These are phyloP conservation scores for Monosporascus cannonballus DNA, from an alignment of 2,329 filamentous ascomycete species.

Conservation along the genomic window DNA sequence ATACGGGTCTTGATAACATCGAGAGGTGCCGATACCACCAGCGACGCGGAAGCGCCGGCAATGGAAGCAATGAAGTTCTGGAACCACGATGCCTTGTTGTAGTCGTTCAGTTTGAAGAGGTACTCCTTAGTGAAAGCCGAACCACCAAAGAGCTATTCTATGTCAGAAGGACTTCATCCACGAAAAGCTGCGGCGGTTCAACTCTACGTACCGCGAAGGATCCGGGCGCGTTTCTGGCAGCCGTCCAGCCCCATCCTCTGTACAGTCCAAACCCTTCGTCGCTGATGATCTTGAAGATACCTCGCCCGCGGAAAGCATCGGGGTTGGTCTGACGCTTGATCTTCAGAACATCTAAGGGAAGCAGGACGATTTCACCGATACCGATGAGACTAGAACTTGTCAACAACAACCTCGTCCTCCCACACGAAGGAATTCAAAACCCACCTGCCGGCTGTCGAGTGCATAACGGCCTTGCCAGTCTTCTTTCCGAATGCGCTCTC, in stretches of 20 bases:
- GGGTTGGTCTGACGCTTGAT: slow-evolving; percentile 99
- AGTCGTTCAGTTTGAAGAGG: slow-evolving; percentile 81
- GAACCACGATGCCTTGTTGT: slow-evolving; percentile 89
- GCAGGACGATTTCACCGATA: slow-evolving; percentile 92
- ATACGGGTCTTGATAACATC: slow-evolving; percentile 98
- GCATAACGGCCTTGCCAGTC: slow-evolving; percentile 96
- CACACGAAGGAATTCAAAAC: slow-evolving; percentile 9
- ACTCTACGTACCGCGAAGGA: slow-evolving; percentile 76
- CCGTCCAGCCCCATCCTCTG: slow-evolving; percentile 95
- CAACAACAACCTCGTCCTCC: neutral
- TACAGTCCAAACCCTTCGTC: slow-evolving; percentile 96
- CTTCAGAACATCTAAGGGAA: slow-evolving; percentile 95
- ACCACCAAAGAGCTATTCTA: slow-evolving; percentile 80
- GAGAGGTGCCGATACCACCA: slow-evolving; percentile 90
- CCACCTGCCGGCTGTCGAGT: slow-evolving; percentile 88
- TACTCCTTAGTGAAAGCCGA: slow-evolving; percentile 98
- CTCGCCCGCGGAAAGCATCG: slow-evolving; percentile 91
- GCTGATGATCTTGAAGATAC: slow-evolving; percentile 78
- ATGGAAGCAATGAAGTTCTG: slow-evolving; percentile 98
- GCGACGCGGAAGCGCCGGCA: slow-evolving; percentile 87
- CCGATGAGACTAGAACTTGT: slow-evolving; percentile 66
- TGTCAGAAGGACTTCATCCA: slow-evolving; percentile 8
- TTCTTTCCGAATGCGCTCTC: slow-evolving; percentile 90
- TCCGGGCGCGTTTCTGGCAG: slow-evolving; percentile 90
- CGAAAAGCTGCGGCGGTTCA: neutral